Percentiles rank a stretch among this genome's conserved stretches.
phyloP scores from a whole-genome alignment of 345 rosid genomes.

The Conringia planisiliqua region DNA sequence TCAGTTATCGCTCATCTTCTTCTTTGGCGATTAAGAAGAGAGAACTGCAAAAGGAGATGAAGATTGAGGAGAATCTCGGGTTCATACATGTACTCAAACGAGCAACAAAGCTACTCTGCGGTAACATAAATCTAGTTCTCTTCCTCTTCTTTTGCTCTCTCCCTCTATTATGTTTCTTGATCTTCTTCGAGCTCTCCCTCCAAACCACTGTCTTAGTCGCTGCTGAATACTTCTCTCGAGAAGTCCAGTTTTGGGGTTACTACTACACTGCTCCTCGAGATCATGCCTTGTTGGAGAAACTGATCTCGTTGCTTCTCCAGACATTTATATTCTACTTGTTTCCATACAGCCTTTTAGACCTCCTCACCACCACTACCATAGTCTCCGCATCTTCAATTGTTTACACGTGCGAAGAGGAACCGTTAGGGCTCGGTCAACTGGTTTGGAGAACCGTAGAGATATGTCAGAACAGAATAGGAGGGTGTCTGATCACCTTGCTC shows the following conservation, averaged over 20 bases:
- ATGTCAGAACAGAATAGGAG: slow-evolving; percentile 25
- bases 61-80: slow-evolving; percentile 28
- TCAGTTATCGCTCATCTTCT: background rate
- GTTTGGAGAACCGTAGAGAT: background rate
- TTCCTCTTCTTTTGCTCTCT: slow-evolving; percentile 25
- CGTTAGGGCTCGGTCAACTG: slow-evolving; percentile 7
- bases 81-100: slow-evolving; percentile 28
- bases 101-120: slow-evolving; percentile 10
- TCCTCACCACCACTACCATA: slow-evolving; percentile 31
- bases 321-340: background rate
- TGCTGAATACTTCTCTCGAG: background rate
- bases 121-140: slow-evolving; percentile 25
- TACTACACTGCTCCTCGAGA: background rate
- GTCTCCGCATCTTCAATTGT: slow-evolving; percentile 29
- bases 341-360: slow-evolving; percentile 33
- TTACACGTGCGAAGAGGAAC: slow-evolving; percentile 21
- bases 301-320: slow-evolving; percentile 10
- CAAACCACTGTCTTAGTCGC: slow-evolving; percentile 17
- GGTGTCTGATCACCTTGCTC: slow-evolving; percentile 43
- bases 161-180: slow-evolving; percentile 37
- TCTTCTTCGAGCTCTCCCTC: slow-evolving; percentile 26
- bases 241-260: background rate
- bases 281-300: background rate
- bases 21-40: background rate
- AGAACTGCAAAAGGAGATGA: background rate